phyloP scores from a whole-genome alignment of 2,329 filamentous ascomycete species.

The Aureobasidium lini region DNA sequence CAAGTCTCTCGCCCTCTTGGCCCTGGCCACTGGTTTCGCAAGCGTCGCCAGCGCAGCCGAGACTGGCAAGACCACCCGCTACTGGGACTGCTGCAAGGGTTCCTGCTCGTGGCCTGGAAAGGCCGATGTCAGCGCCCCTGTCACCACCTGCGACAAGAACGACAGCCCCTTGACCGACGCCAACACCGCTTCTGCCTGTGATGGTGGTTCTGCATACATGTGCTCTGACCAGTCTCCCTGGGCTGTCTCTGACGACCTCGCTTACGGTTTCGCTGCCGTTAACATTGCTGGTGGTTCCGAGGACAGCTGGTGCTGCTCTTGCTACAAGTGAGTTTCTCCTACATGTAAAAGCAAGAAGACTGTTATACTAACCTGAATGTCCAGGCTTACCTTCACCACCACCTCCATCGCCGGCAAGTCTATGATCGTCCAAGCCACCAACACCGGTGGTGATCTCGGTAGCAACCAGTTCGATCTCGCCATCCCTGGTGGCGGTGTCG shows the following conservation, averaged over 20 bases:
- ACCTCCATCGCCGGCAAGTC: slow-evolving; percentile 51
- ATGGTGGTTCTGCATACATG: slow-evolving; percentile 51
- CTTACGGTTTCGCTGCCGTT: slow-evolving; percentile 60
- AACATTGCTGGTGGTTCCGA: slow-evolving; percentile 49
- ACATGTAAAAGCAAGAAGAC: too few relatives aligned
- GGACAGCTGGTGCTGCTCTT: slow-evolving; percentile 58
- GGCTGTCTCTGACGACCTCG: slow-evolving; percentile 50
- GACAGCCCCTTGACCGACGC: slow-evolving; percentile 48
- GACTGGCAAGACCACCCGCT: slow-evolving; percentile 29
- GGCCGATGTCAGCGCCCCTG: slow-evolving; percentile 44
- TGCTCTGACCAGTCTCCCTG: slow-evolving; percentile 57
- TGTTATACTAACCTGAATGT: background rate
- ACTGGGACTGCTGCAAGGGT: slow-evolving; percentile 64
- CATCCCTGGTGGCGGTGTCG: slow-evolving; percentile 47
- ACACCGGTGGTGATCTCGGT: slow-evolving; percentile 52
- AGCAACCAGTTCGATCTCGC: slow-evolving; percentile 53
- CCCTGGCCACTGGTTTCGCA: slow-evolving; percentile 21
- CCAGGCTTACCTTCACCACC: slow-evolving; percentile 48
- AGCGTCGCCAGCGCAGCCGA: slow-evolving; percentile 21
- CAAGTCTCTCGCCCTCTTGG: slow-evolving; percentile 20
- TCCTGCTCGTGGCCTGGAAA: slow-evolving; percentile 56
- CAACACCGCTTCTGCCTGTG: slow-evolving; percentile 46
- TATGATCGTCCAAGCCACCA: slow-evolving; percentile 58
- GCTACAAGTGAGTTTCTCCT: slow-evolving; percentile 42
- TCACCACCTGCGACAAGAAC: slow-evolving; percentile 47